These are phyloP conservation scores for Globisporangium heterothallicum DNA, from an alignment of 352 stramenopile genomes.

Conservation along the genomic window DNA sequence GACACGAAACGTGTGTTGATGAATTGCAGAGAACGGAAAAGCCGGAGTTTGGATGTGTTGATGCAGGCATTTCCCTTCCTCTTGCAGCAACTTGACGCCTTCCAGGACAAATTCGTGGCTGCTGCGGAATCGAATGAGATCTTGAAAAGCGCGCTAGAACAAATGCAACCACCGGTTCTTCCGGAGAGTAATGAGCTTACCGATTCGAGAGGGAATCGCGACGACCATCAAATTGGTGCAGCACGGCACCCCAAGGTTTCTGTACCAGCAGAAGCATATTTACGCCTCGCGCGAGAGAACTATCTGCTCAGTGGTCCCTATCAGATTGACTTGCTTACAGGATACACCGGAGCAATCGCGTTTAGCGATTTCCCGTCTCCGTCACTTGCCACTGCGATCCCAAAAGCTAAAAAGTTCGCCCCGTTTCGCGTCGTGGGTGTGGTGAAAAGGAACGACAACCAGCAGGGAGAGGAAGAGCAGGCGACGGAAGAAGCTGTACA, in stretches of 20 bases:
- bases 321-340: conserved; percentile 36
- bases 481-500: conserved; percentile 7
- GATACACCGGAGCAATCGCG: conserved; percentile 28
- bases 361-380: conserved; percentile 23
- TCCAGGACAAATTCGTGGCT: conserved; percentile 41
- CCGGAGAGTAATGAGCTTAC: too few species aligned
- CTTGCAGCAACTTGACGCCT: conserved; percentile 37
- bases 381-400: conserved; percentile 2
- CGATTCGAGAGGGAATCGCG: not conserved
- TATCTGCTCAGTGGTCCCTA: conserved; percentile 45
- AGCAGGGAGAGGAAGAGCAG: conserved; percentile 10
- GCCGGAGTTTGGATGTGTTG: conserved; percentile 32
- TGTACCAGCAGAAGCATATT: conserved; percentile 13
- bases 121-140: conserved; percentile 49
- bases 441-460: conserved; percentile 13
- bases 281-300: conserved; percentile 38
- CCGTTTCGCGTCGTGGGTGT: conserved; percentile 29
- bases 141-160: conserved; percentile 36
- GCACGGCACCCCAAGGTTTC: too few species aligned
- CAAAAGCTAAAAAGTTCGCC: conserved; percentile 23
- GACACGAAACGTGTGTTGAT: not conserved
- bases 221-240: not conserved
- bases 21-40: conserved; percentile 46
- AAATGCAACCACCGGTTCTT: conserved; percentile 21
- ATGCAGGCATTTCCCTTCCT: conserved; percentile 36